phyloP scores from a whole-genome alignment of 2,329 filamentous ascomycete species.

The Chalara sp. region DNA sequence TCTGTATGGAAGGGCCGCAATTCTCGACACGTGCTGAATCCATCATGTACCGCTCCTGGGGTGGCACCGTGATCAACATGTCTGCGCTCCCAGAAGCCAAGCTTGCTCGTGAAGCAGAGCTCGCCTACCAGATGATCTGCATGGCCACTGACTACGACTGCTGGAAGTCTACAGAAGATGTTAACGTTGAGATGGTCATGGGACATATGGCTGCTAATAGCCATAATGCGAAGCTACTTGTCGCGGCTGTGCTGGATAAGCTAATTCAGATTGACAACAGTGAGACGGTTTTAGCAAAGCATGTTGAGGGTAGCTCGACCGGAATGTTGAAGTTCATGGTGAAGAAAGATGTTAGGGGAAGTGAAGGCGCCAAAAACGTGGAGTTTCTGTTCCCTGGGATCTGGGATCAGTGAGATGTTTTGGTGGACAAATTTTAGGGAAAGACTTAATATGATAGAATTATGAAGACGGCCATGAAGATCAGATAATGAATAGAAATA shows the following conservation, averaged over 20 bases:
- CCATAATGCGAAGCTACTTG: slow-evolving; percentile 76
- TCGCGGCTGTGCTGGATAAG: slow-evolving; percentile 82
- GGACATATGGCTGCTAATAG: slow-evolving; percentile 92
- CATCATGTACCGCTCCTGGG: slow-evolving; percentile 90
- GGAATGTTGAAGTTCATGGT: slow-evolving; percentile 80
- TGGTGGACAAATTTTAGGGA: too few relatives aligned
- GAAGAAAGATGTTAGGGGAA: slow-evolving; percentile 64
- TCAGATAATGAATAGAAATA: too few relatives aligned
- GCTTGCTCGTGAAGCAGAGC: slow-evolving; percentile 90
- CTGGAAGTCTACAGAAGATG: slow-evolving; percentile 79
- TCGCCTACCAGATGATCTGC: slow-evolving; percentile 96
- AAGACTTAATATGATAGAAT: too few relatives aligned
- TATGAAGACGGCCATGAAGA: too few relatives aligned
- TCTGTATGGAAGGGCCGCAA: slow-evolving; percentile 99
- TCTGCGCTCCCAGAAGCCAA: slow-evolving; percentile 92
- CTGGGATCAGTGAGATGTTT: slow-evolving; percentile 5
- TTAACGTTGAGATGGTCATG: slow-evolving; percentile 96
- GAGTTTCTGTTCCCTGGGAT: slow-evolving; percentile 78
- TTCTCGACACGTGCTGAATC: slow-evolving; percentile 96
- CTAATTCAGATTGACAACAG: slow-evolving; percentile 70
- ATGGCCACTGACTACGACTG: slow-evolving; percentile 99
- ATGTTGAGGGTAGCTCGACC: slow-evolving; percentile 69
- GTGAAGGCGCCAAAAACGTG: slow-evolving; percentile 71
- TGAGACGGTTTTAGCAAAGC: slow-evolving; percentile 72
- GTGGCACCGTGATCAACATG: slow-evolving; percentile 97